Base-by-base conservation (phyloP, 345 rosid species). In the Aquilaria yunnanensis region DNA sequence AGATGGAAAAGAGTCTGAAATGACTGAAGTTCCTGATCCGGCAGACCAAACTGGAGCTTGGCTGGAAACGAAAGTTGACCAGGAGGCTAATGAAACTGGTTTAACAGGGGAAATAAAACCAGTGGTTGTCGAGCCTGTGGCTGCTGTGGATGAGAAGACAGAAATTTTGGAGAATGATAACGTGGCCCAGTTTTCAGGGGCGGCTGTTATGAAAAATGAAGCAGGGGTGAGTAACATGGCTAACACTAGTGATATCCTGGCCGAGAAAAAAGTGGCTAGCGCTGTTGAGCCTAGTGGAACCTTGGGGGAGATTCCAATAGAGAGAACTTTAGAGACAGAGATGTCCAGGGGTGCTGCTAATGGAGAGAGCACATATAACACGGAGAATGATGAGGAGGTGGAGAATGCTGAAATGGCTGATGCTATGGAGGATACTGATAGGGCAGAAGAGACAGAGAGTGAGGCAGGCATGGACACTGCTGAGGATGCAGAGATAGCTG, bases 401-500 rank as follows among this genome's bases (percentile, higher is more conserved):
- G 70, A 43, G 58, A 75, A 57, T 57, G 70, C 62, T 12, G 70
- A 47, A 58, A 65, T 64, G 67, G 69, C 43, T 48, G 72, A 69
- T 54, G 71, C 31, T 16, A 63, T 14, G 29, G 81, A 72, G 55
- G 78, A 66, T 56, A 55, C 50, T n/a, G 65, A 70, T 7, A 69
- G 70, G 11, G 75, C n/a, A 54, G 76, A 49, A 52, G 77, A 64
- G 54, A 60, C 61, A 33, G 72, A 31, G 58, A 54, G 54, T 41
- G 66, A 61, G 34, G 61, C 56, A 71, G 75, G 66, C 33, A 66
- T 4, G 9, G 81, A 75, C 48, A 62, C 49, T 34, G 67, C 58
- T 31, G 85, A 69, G 54, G 75, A 78, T 31, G 53, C 67, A 52
- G 79, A 54, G 50, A 60, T 50, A 67, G 75, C 59, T 11, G 74